These are phyloP conservation scores for Diversispora eburnea DNA, from an alignment of 192 early-diverging fungal species.

Conservation along the genomic window DNA sequence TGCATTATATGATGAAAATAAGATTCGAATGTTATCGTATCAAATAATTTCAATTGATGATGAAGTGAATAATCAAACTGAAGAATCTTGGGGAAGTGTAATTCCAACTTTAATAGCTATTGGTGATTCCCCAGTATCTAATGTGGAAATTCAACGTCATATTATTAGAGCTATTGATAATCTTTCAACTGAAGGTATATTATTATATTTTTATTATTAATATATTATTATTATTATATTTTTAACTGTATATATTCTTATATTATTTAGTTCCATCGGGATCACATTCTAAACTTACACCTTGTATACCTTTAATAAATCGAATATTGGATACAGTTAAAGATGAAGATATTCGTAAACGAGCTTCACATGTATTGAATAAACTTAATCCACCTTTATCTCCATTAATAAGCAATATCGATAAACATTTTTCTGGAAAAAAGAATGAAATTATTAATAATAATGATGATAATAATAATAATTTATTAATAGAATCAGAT, in stretches of 20 bases:
- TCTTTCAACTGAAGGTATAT: slow-evolving; percentile 39
- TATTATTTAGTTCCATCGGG: neutral
- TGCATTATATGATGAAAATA: slow-evolving; percentile 44
- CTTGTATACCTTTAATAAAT: slow-evolving; percentile 39
- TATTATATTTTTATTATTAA: slow-evolving; percentile 6
- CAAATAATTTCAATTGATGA: slow-evolving; percentile 25
- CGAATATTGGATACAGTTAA: slow-evolving; percentile 36
- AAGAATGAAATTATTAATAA: too few relatives aligned
- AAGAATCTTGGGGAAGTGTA: slow-evolving; percentile 25
- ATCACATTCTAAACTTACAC: slow-evolving; percentile 20
- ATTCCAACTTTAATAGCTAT: slow-evolving; percentile 34
- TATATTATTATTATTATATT: neutral
- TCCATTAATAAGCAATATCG: too few relatives aligned
- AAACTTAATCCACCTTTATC: slow-evolving; percentile 5
- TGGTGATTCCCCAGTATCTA: slow-evolving; percentile 35
- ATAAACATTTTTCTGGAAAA: too few relatives aligned
- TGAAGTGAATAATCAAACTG: neutral
- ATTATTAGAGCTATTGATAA: slow-evolving; percentile 57
- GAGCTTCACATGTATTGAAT: slow-evolving; percentile 38
- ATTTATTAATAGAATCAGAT: too few relatives aligned
- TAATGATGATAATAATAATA: too few relatives aligned
- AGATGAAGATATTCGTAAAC: slow-evolving; percentile 41
- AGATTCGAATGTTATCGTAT: slow-evolving; percentile 7
- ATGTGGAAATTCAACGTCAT: slow-evolving; percentile 51
- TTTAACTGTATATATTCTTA: neutral